These are phyloP conservation scores for Suhomyces pyralidae DNA, from an alignment of 805 yeast species.

Conservation along the genomic window DNA sequence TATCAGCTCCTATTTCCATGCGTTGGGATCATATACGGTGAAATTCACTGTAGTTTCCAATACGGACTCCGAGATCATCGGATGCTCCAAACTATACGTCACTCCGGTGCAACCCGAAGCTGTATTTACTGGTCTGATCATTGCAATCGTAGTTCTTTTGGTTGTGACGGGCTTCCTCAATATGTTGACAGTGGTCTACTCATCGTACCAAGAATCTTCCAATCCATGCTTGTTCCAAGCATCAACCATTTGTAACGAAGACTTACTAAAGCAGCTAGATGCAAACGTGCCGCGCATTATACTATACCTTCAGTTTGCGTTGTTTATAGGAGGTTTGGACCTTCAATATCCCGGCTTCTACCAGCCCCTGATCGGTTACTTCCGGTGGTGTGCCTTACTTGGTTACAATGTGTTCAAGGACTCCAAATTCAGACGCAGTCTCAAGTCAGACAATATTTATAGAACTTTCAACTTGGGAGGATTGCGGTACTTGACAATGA, in stretches of 20 bases:
- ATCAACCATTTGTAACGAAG: constrained; percentile 57
- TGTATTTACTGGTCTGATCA: constrained; percentile 34
- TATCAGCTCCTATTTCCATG: constrained; percentile 34
- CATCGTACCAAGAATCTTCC: constrained; percentile 59
- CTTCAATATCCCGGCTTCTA: constrained; percentile 61
- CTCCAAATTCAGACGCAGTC: constrained; percentile 6
- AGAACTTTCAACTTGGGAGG: constrained; percentile 42
- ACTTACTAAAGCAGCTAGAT: constrained; percentile 52
- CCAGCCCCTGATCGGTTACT: constrained; percentile 49
- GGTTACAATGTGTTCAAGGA: constrained; percentile 23
- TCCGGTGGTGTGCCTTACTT: constrained; percentile 58
- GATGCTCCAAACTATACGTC: constrained; percentile 47
- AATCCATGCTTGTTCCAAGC: constrained; percentile 52
- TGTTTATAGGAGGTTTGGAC: constrained; percentile 53
- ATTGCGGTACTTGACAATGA: constrained; percentile 35
- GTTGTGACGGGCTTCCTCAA: constrained; percentile 41
- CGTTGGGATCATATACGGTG: constrained; percentile 46
- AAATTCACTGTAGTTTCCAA: constrained; percentile 42
- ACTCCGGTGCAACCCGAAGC: constrained; percentile 42
- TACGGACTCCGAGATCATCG: constrained; percentile 34
- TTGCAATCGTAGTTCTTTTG: constrained; percentile 38
- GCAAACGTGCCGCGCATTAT: constrained; percentile 51
- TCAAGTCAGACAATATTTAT: constrained; percentile 35
- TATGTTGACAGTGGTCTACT: constrained; percentile 37
- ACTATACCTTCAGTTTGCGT: constrained; percentile 56